Evolutionary conservation across 345 rosid species (phyloP).

Genomic region (sweet orange (Citrus sinensis)): DVS_A1.0 CM039168.1:28689001-28689500

Average conservation of each 20-base stretch:
- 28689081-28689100: background rate
- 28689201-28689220: background rate
- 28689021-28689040: background rate
- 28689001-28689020: background rate
- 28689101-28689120: background rate
- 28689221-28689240: background rate
- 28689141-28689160: background rate
- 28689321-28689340: conserved; percentile 57
- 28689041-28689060: background rate
- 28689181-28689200: background rate
- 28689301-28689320: background rate
- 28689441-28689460: background rate
- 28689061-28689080: background rate
- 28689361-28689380: conserved; percentile 99
- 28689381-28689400: conserved; percentile 94
- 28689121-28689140: background rate
- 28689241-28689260: background rate
- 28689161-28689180: background rate
- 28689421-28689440: conserved; percentile 62
- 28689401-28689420: conserved; percentile 80
- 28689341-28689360: conserved; percentile 94
- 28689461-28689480: conserved; percentile 6
- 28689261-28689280: background rate
- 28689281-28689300: background rate
- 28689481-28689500: background rate